phyloP scores from a whole-genome alignment of 1,139 yeast species.

The Hanseniaspora sp. region DNA sequence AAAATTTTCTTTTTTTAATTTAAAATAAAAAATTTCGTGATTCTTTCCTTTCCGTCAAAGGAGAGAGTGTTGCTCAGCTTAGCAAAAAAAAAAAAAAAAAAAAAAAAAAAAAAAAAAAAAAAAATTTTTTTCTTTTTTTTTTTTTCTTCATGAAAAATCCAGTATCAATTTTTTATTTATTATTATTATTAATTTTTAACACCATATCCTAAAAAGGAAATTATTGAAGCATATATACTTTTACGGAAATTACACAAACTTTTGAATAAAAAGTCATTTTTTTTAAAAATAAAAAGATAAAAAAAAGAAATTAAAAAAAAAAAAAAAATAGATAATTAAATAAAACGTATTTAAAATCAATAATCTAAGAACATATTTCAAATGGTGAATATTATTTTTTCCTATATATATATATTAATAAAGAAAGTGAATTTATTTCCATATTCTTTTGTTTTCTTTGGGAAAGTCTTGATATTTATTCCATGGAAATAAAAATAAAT shows the following conservation, averaged over 20 bases:
- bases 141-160: too few species aligned
- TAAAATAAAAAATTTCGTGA: constrained; percentile 12
- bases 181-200: too few species aligned
- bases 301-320: too few species aligned
- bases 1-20: too few species aligned
- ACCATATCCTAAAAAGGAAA: not conserved
- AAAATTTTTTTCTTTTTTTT: too few species aligned
- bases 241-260: not conserved
- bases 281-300: too few species aligned
- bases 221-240: not conserved
- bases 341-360: too few species aligned
- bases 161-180: too few species aligned
- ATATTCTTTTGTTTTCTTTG: constrained; percentile 21
- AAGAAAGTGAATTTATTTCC: not conserved
- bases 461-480: constrained; percentile 33
- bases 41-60: not conserved
- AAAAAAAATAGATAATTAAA: too few species aligned
- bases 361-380: not conserved
- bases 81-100: too few species aligned
- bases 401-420: not conserved
- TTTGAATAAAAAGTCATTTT: too few species aligned
- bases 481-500: constrained; percentile 37
- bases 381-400: not conserved
- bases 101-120: too few species aligned
- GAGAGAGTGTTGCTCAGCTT: not conserved